Evolutionary conservation across 306 rosid species (phyloP).

Genomic region (Corylus avellana): DNA sequence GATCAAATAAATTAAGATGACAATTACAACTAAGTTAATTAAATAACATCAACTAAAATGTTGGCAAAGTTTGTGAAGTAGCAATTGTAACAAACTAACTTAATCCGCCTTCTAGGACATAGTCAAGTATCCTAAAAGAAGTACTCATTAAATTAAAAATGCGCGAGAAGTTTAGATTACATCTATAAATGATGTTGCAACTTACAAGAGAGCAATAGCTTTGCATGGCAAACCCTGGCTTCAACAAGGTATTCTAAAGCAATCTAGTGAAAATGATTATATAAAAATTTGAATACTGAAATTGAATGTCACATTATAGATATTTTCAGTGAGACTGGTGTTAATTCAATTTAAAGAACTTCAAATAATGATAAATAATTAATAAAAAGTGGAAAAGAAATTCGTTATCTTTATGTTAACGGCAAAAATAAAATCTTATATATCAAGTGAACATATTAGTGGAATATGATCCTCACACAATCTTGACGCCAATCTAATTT

Average conservation of each 20-base stretch:
- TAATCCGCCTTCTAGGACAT: not conserved
- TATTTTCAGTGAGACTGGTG: not conserved
- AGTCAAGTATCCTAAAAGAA: not conserved
- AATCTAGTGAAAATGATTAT: not conserved
- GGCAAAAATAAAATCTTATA: constrained; percentile 2
- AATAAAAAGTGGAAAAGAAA: not conserved
- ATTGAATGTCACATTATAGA: not conserved
- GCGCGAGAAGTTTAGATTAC: not conserved
- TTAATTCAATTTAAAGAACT: not conserved
- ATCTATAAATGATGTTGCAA: not conserved
- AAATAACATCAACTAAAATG: not conserved
- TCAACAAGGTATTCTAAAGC: not conserved
- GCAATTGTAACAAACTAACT: not conserved
- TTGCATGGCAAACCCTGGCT: not conserved
- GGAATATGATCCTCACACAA: not conserved
- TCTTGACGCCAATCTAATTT: constrained; percentile 21
- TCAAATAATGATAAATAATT: not conserved
- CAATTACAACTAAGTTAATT: not conserved
- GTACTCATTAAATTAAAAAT: not conserved
- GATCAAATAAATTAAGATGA: not conserved
- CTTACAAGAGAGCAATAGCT: not conserved
- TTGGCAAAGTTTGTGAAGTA: not conserved
- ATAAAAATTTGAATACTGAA: not conserved
- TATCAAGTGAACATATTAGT: constrained; percentile 17
- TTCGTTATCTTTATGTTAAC: not conserved